A percentile compares a stretch with the other conserved stretches of the same genome.
These are phyloP conservation scores for Penicillium lagena DNA, from an alignment of 495 filamentous ascomycete species.

Conservation along the genomic window DNA sequence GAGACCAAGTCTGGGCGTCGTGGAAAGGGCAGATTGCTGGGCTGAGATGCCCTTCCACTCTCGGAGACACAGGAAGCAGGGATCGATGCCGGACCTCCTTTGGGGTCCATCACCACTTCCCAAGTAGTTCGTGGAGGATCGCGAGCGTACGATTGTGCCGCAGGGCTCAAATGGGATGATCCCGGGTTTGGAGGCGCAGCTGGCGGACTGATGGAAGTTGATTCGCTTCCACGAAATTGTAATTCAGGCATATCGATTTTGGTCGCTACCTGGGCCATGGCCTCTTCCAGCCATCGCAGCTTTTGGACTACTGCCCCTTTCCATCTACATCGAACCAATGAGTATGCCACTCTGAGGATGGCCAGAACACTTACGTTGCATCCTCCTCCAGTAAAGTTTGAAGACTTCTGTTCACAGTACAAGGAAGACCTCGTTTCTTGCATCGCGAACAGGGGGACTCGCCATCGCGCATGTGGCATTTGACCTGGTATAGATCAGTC, in stretches of 20 bases:
- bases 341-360: background rate
- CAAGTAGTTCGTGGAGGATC: constrained; percentile 5
- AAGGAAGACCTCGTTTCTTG: constrained; percentile 22
- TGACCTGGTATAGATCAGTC: constrained; percentile 17
- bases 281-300: constrained; percentile 16
- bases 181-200: background rate
- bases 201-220: background rate
- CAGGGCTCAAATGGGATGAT: no score
- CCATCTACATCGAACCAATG: constrained; percentile 16
- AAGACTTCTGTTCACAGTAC: constrained; percentile 28
- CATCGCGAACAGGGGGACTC: constrained; percentile 24
- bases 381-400: constrained; percentile 31
- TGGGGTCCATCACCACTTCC: constrained; percentile 16
- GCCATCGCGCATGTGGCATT: constrained; percentile 36
- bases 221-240: background rate
- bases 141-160: background rate
- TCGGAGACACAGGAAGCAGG: constrained; percentile 22
- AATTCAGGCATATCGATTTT: constrained; percentile 21
- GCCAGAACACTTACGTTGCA: constrained; percentile 15
- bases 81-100: constrained; percentile 21
- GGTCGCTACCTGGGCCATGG: constrained; percentile 13
- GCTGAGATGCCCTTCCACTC: constrained; percentile 7
- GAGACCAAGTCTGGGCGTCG: constrained; percentile 15
- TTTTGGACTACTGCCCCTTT: constrained; percentile 20
- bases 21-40: constrained; percentile 3